Base-by-base conservation (phyloP, 768 basidiomycete genomes). In the Epithele typhae region DNA sequence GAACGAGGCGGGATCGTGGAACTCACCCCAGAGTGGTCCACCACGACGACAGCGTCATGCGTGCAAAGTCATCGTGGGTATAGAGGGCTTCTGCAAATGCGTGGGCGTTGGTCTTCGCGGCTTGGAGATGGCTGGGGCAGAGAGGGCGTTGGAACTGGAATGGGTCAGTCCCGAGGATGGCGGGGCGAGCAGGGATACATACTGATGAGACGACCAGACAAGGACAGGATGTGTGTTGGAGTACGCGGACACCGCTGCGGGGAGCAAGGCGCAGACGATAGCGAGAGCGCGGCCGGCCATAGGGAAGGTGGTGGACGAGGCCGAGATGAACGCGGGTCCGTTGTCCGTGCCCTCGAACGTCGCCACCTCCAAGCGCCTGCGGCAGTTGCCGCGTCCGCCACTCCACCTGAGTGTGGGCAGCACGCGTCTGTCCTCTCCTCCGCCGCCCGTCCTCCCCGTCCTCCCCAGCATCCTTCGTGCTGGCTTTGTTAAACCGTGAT, bases 1-100 rank as follows among this genome's bases (percentile, higher is more conserved):
- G 9, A 9, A 15, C 30, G 15, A 32, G 30, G 9, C 30, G n/a
- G 17, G 11, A 5, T 10, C 1, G 3, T 23, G 24, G 35, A 10
- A 71, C 82, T 50, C 62, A 90, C 88, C 19, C 86, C 84, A 9
- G 82, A 78, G 42, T 90, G 87, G 52, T 86, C 75, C 34, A 88
- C 68, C 9, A 90, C 59, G 7, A 89, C 68, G 11, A 92, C 61
- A 24, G 81, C 79, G 57, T 87, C 83, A 50, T 81, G 75, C 15
- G 68, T 67, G 59, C 88, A 90, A 4, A 86, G 45, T 73, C 71
- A 1, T 70, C 69, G 32, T 64, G 61, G 39, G 37, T 48, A 47
- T 52, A 52, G 19, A 52, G 46, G 3, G 51, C 51, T 23, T 33
- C 36, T 1, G 51, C 12, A 62, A 61, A 6, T 78, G 47, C 30